phyloP scores from a whole-genome alignment of 129 eudicot species.

The Centella asiatica region DNA sequence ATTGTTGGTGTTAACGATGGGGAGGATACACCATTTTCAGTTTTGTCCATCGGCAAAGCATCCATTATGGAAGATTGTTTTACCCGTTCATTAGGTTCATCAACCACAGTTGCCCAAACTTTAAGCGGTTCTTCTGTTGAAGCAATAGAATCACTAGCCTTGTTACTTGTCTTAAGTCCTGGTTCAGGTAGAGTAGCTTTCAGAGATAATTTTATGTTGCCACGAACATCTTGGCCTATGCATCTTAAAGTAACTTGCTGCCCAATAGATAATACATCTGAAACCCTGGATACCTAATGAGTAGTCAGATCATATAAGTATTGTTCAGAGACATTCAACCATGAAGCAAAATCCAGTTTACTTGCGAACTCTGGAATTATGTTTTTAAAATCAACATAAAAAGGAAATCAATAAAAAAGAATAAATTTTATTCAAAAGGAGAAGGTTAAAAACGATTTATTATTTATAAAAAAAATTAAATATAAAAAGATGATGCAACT shows the following conservation, averaged over 20 bases:
- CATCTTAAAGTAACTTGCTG: slow-evolving; percentile 76
- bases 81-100: slow-evolving; percentile 25
- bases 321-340: background rate
- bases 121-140: slow-evolving; percentile 22
- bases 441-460: no score
- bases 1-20: slow-evolving; percentile 25
- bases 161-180: slow-evolving; percentile 12
- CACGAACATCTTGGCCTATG: slow-evolving; percentile 86
- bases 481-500: no score
- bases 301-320: background rate
- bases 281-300: slow-evolving; percentile 62
- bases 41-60: slow-evolving; percentile 16
- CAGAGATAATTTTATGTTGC: slow-evolving; percentile 79
- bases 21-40: slow-evolving; percentile 14
- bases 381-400: background rate
- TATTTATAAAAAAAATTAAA: no score
- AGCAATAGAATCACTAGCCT: slow-evolving; percentile 16
- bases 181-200: slow-evolving; percentile 64
- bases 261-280: slow-evolving; percentile 80
- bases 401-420: background rate
- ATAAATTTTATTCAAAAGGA: no score
- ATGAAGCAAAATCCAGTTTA: background rate
- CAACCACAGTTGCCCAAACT: slow-evolving; percentile 21
- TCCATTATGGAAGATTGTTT: slow-evolving; percentile 7
- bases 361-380: background rate